A percentile compares a stretch with the other conserved stretches of the same genome.
Evolutionary conservation across 2,329 filamentous ascomycete genomes (phyloP).

Genomic region (Calonectria crousiana): DNA sequence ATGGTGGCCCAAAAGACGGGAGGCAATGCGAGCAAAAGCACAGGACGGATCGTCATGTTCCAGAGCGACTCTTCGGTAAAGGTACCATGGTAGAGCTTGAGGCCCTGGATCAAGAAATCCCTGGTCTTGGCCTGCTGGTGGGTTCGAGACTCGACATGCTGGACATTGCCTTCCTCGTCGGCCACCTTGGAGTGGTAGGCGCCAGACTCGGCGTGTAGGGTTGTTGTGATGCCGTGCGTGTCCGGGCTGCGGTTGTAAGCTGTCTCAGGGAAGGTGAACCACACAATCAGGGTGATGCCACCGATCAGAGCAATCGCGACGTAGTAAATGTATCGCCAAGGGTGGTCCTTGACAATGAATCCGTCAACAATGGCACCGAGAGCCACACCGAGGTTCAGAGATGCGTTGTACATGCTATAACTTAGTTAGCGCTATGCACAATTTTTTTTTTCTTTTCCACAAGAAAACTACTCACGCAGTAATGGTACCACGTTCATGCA

Average conservation of each 20-base stretch:
- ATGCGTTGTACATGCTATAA: conserved; percentile 50
- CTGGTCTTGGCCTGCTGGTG: conserved; percentile 5
- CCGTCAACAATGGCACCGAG: conserved; percentile 56
- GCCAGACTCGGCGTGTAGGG: conserved; percentile 12
- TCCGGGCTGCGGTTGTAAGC: conserved; percentile 53
- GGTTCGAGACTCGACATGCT: conserved; percentile 12
- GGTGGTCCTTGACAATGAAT: conserved; percentile 58
- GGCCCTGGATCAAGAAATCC: conserved; percentile 9
- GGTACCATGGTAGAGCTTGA: conserved; percentile 26
- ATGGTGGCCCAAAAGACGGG: conserved; percentile 65
- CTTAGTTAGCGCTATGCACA: background rate
- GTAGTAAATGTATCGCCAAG: conserved; percentile 63
- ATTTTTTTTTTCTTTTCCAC: background rate
- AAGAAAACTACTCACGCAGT: conserved; percentile 55
- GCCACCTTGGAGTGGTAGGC: conserved; percentile 20
- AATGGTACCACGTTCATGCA: conserved; percentile 63
- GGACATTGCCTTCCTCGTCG: conserved; percentile 18
- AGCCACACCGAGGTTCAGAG: conserved; percentile 54
- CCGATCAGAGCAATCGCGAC: conserved; percentile 61
- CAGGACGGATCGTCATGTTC: conserved; percentile 59
- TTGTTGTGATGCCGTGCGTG: conserved; percentile 19
- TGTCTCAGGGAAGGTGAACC: conserved; percentile 67
- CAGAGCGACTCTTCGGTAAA: conserved; percentile 32
- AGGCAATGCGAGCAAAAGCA: conserved; percentile 60
- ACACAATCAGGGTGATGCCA: conserved; percentile 56